These are phyloP conservation scores for Cyclostephanos invisitatus DNA, from an alignment of 108 stramenopile genomes.

Conservation along the genomic window DNA sequence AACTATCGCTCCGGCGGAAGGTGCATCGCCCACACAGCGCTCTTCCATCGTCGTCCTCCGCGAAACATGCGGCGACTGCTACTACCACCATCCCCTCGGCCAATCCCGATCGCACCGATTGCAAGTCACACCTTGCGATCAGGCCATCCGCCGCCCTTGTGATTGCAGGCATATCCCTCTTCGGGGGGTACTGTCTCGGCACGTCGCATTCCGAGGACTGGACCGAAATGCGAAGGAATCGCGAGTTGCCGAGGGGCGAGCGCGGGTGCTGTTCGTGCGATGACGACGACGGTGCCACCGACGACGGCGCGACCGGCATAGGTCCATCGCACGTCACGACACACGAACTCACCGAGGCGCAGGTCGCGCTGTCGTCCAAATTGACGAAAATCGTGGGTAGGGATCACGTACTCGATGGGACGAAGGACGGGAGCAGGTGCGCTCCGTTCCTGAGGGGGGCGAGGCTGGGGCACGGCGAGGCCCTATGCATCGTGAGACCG, in stretches of 20 bases:
- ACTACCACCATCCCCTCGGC: neutral
- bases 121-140: slow-evolving; percentile 3
- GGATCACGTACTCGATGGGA: slow-evolving; percentile 61
- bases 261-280: slow-evolving; percentile 49
- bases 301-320: slow-evolving; percentile 1
- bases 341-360: slow-evolving; percentile 51
- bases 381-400: slow-evolving; percentile 68
- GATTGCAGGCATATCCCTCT: slow-evolving; percentile 24
- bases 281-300: neutral
- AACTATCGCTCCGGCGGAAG: neutral
- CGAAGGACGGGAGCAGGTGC: slow-evolving; percentile 35
- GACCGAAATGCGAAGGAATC: slow-evolving; percentile 30
- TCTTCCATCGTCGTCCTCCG: neutral
- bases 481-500: slow-evolving; percentile 74
- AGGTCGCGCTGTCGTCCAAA: slow-evolving; percentile 44
- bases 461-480: slow-evolving; percentile 59
- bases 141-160: slow-evolving; percentile 18
- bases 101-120: neutral
- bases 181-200: slow-evolving; percentile 37
- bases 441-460: slow-evolving; percentile 71
- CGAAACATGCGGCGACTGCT: neutral
- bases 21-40: neutral
- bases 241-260: slow-evolving; percentile 46
- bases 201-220: slow-evolving; percentile 26
- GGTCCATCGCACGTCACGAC: slow-evolving; percentile 1